These are phyloP conservation scores for Trypanosoma mega DNA, from an alignment of 208 protist species.

Conservation along the genomic window DNA sequence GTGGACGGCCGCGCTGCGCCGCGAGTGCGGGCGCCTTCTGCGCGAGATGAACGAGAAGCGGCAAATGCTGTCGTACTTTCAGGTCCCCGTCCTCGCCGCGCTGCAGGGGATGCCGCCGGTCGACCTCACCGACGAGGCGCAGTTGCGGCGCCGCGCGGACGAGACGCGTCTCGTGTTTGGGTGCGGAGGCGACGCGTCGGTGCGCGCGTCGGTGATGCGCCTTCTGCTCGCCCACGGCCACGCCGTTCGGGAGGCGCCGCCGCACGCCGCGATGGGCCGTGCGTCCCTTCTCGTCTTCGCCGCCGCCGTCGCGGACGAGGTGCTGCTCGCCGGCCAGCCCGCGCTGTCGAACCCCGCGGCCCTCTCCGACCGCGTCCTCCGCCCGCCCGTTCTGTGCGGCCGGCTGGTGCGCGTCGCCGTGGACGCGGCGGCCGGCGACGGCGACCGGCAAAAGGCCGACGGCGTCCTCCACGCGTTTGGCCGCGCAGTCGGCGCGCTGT, in stretches of 20 bases:
- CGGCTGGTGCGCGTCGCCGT: not conserved
- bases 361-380: not conserved
- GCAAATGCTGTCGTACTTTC: slow-evolving; percentile 58
- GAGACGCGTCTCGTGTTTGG: slow-evolving; percentile 43
- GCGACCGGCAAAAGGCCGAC: not conserved
- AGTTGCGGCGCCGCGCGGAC: slow-evolving; percentile 44
- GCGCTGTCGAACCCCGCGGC: too few relatives aligned
- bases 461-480: not conserved
- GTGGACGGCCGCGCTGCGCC: not conserved
- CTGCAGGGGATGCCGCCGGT: slow-evolving; percentile 70
- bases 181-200: slow-evolving; percentile 11
- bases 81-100: slow-evolving; percentile 59
- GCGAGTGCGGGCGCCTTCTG: not conserved
- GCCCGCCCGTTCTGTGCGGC: not conserved
- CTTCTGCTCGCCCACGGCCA: slow-evolving; percentile 65
- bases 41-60: slow-evolving; percentile 19
- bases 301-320: not conserved
- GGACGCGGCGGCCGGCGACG: not conserved
- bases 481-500: not conserved
- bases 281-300: not conserved
- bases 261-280: not conserved
- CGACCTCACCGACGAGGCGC: slow-evolving; percentile 50
- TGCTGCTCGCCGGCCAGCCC: slow-evolving; percentile 19
- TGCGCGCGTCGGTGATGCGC: slow-evolving; percentile 43
- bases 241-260: slow-evolving; percentile 15